Base-by-base conservation (phyloP, 139 green algal genomes). In the Tetradesmus lagerheimii region DNA sequence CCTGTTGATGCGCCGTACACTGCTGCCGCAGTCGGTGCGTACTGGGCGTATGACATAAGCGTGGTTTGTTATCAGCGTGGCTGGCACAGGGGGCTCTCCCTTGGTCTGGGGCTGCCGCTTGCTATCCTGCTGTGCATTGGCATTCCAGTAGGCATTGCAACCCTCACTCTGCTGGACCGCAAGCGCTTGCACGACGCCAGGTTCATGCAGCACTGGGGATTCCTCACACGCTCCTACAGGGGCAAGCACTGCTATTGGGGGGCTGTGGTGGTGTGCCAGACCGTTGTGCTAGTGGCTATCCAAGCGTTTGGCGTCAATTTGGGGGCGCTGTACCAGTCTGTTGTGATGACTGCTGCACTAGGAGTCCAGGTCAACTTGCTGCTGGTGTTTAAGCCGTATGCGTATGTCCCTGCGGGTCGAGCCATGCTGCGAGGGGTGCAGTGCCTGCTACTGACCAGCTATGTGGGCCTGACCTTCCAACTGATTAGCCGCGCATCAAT, bases 181-280 rank as follows among this genome's bases (percentile, higher is more conserved):
- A 50, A 77, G 53, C 35, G 29, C 35, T 29, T 43, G 43, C 34
- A 41, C 27, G 57, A 77, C 5, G 2, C n/a, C 9, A 25, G 11
- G 34, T 88, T 88, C 27, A 31, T 18, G 34, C 23, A 50, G 82
- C 82, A 77, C n/a, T 88, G 53, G 31, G 62, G 82, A 8, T 88
- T 88, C 37, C 53, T 88, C 16, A 31, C 34, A 4, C n/a, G 62
- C 9, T 53, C 14, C 18, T 88, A 88, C 82, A 47, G 20, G 6
- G 12, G 5, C 25, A 12, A 41, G 12, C 38, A 25, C 15, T 88
- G 82, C 34, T 76, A n/a, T 8, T 88, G 82, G 82, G 82, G 79
- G 34, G 82, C 82, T 35, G 53, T 79, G 29, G 50, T 88, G 47
- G 11, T 76, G n/a, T 29, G 57, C 0, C 34, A 88, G 34, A 78